Base-by-base conservation (phyloP, 2,329 filamentous ascomycete species). In the Colletotrichum coccodes region DNA sequence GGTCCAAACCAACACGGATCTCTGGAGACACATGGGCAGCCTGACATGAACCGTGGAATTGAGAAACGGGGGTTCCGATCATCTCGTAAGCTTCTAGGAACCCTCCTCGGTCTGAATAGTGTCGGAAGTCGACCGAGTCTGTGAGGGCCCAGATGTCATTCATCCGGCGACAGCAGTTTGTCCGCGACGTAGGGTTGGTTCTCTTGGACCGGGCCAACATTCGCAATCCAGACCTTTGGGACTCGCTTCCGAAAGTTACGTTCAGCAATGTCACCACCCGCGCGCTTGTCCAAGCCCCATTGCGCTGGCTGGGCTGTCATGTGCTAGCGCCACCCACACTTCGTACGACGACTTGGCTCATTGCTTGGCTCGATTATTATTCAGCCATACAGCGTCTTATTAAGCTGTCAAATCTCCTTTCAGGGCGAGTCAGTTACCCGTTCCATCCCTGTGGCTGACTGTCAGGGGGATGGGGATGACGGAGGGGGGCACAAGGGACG, bases 81-180 rank as follows among this genome's bases (percentile, higher is more conserved):
- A 18, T 3, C 36, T n/a, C 7, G 5, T 4, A 21, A 21, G 26
- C 7, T 23, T 30, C 28, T 40, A 6, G 14, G 7, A 23, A 18
- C 5, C 12, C 6, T 23, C 12, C 38, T 12, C n/a, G 16, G 12
- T 7, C 28, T 46, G 6, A 7, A 23, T 4, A 30, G n/a, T 3
- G 9, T 30, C 66, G 66, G 66, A 68, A 65, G 47, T 69, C 56
- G 66, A 60, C 66, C 66, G 66, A 69, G 42, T 28, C n/a, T 18
- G 16, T n/a, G 16, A 23, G 47, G 9, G 38, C 38, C 60, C 16
- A 59, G 18, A 54, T 53, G 23, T 16, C 16, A 21, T 28, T 52
- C 23, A 6, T 38, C 56, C 61, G 56, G 66, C 40, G 28, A 26
- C 23, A 60, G 47, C 32, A 60, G 49, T 68, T 60, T 50, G 49